Percentiles rank a stretch among this genome's conserved stretches.
These are phyloP conservation scores for Penicillium samsonianum DNA, from an alignment of 495 filamentous ascomycete genomes.

Conservation along the genomic window DNA sequence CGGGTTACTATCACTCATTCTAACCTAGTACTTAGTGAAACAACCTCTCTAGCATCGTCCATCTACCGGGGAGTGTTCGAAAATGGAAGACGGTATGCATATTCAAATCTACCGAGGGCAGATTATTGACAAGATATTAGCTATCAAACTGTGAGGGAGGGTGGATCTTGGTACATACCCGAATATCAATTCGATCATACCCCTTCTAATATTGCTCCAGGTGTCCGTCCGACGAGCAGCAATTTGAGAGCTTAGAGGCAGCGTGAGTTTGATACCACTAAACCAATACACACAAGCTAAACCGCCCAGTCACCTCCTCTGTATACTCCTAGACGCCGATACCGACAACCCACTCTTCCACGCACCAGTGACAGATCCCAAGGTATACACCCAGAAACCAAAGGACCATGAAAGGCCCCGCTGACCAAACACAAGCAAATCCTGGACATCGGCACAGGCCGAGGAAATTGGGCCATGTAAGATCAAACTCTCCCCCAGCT, in stretches of 20 bases:
- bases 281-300: background rate
- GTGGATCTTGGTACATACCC: constrained; percentile 9
- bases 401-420: too few species aligned
- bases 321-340: constrained; percentile 1
- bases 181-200: background rate
- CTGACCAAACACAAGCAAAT: constrained; percentile 9
- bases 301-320: constrained; percentile 1
- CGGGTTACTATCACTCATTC: background rate
- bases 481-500: background rate
- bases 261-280: background rate
- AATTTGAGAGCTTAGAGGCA: constrained; percentile 13
- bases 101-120: background rate
- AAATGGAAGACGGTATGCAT: constrained; percentile 19
- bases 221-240: constrained; percentile 14
- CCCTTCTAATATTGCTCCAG: background rate
- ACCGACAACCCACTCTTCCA: constrained; percentile 8
- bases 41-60: constrained; percentile 12
- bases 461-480: constrained; percentile 23
- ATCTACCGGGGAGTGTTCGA: constrained; percentile 13
- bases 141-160: constrained; percentile 12
- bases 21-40: constrained; percentile 1
- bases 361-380: constrained; percentile 3
- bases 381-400: background rate
- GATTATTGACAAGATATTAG: background rate
- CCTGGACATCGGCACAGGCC: constrained; percentile 15